Conservation (phyloP, 345 rosid genomes). For the Capsella bursapastoris region DNA sequence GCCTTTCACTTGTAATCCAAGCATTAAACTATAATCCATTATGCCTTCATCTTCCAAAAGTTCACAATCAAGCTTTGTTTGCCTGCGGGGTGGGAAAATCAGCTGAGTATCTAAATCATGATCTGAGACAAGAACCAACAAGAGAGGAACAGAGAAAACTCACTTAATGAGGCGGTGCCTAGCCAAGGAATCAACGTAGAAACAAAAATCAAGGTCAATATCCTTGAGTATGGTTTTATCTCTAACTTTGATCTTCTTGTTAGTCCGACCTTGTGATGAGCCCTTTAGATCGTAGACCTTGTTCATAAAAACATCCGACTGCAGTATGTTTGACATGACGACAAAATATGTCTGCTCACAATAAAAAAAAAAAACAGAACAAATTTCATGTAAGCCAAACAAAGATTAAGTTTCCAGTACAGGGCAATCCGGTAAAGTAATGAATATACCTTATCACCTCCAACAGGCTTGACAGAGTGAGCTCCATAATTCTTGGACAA, state of each 20-base stretch:
- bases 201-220: slow-evolving; percentile 55
- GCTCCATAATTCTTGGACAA: slow-evolving; percentile 57
- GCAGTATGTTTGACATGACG: slow-evolving; percentile 51
- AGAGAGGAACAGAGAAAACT: slow-evolving; percentile 35
- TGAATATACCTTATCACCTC: slow-evolving; percentile 56
- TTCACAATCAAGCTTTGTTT: slow-evolving; percentile 63
- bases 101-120: slow-evolving; percentile 1
- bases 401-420: not conserved
- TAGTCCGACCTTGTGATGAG: slow-evolving; percentile 56
- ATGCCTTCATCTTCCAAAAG: slow-evolving; percentile 59
- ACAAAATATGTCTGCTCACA: slow-evolving; percentile 60
- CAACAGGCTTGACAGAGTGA: slow-evolving; percentile 55
- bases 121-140: slow-evolving; percentile 29
- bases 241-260: slow-evolving; percentile 43
- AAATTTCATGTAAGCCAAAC: not conserved
- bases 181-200: slow-evolving; percentile 54
- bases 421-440: not conserved
- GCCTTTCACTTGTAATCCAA: slow-evolving; percentile 54
- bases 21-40: slow-evolving; percentile 63
- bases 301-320: slow-evolving; percentile 46
- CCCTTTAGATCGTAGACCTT: slow-evolving; percentile 65
- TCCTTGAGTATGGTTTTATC: slow-evolving; percentile 57
- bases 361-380: not conserved
- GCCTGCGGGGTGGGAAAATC: slow-evolving; percentile 42
- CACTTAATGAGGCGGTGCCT: slow-evolving; percentile 51